Evolutionary conservation across 202 grass and related monocot genomes (phyloP).

Genomic region (Dendrocalamus latiflorus): DNA sequence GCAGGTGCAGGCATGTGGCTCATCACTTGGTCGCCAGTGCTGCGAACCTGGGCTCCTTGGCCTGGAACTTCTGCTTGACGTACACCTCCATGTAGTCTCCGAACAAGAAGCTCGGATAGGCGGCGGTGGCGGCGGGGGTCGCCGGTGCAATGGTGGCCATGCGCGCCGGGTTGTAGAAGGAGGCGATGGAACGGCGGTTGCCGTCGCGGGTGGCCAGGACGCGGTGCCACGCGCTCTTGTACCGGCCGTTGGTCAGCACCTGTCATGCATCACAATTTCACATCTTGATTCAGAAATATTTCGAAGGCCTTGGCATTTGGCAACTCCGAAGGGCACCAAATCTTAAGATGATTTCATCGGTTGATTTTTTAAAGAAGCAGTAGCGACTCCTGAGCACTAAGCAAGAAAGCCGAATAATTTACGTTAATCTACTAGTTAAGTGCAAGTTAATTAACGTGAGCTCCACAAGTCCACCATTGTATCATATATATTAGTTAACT

Average conservation of each 20-base stretch:
- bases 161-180: conserved; percentile 75
- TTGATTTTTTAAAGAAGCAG: not conserved
- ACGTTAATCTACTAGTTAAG: conserved; percentile 3
- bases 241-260: conserved; percentile 73
- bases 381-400: conserved; percentile 6
- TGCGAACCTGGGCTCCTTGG: conserved; percentile 56
- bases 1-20: not conserved
- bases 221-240: conserved; percentile 90
- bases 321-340: not conserved
- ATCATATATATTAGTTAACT: not conserved
- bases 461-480: conserved; percentile 18
- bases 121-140: not conserved
- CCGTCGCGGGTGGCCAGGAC: conserved; percentile 51
- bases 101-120: conserved; percentile 63
- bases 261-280: not conserved
- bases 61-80: conserved; percentile 57
- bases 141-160: conserved; percentile 52
- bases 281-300: not conserved
- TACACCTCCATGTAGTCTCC: conserved; percentile 92
- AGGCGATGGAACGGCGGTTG: conserved; percentile 72
- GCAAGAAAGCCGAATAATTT: not conserved
- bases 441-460: conserved; percentile 23
- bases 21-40: conserved; percentile 15
- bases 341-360: not conserved
- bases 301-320: not conserved